These are phyloP conservation scores for Heimioporus sp. DNA, from an alignment of 768 basidiomycete genomes.

Conservation along the genomic window DNA sequence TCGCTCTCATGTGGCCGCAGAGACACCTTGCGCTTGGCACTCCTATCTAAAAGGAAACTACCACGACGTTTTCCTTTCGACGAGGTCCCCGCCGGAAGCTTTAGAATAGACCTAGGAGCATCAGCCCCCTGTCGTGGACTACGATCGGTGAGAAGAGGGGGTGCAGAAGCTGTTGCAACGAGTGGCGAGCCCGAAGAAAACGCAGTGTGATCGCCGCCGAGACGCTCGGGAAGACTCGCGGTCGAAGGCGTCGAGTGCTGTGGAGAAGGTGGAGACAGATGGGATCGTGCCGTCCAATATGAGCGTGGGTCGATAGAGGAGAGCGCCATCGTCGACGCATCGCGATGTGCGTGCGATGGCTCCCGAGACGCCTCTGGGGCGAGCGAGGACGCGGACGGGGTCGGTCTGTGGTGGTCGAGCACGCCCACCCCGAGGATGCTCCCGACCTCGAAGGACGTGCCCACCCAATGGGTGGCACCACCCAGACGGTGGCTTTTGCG, in stretches of 20 bases:
- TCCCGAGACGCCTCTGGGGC: slow-evolving; percentile 2
- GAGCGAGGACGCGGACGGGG: not conserved
- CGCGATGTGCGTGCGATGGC: not conserved
- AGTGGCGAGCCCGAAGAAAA: slow-evolving; percentile 27
- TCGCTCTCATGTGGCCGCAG: slow-evolving; percentile 21
- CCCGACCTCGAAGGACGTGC: slow-evolving; percentile 76
- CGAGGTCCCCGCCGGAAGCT: slow-evolving; percentile 9
- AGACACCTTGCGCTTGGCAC: slow-evolving; percentile 7
- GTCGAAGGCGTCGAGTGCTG: slow-evolving; percentile 12
- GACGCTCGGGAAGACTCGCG: slow-evolving; percentile 12
- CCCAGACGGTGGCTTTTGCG: slow-evolving; percentile 13
- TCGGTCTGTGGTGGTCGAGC: slow-evolving; percentile 31
- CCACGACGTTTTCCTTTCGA: slow-evolving; percentile 7
- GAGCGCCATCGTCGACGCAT: slow-evolving; percentile 19
- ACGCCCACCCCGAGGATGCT: slow-evolving; percentile 70
- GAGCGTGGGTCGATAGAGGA: slow-evolving; percentile 22
- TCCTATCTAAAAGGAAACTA: slow-evolving; percentile 13
- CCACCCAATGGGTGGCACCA: slow-evolving; percentile 54
- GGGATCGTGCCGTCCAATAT: slow-evolving; percentile 20
- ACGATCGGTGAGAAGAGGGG: slow-evolving; percentile 8
- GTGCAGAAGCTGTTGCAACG: slow-evolving; percentile 9
- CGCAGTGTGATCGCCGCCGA: slow-evolving; percentile 7
- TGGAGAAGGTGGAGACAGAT: slow-evolving; percentile 12
- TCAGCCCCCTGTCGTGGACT: slow-evolving; percentile 4
- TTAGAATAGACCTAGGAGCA: slow-evolving; percentile 25